Base-by-base conservation (phyloP, 371 early-diverging fungal species). In the Mycotypha africana region DNA sequence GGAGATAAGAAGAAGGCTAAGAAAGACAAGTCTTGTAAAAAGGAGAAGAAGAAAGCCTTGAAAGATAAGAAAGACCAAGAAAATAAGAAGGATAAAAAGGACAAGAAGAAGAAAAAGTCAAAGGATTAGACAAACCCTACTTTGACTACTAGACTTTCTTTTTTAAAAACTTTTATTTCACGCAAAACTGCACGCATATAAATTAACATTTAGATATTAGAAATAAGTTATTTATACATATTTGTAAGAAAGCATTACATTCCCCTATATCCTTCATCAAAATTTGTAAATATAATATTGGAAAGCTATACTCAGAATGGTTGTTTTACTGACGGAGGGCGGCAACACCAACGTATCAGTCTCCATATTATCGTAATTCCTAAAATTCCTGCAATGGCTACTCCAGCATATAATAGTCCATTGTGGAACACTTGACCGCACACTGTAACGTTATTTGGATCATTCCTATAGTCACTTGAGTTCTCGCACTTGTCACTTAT, bases 341-440 rank as follows among this genome's bases (percentile, higher is more conserved):
- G n/a, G 44, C 62, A 57, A 4, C 30, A 22, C 60, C 61, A 60
- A 32, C 40, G 40, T 7, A 66, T 1, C 6, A 58, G 9, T 42
- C 56, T 22, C 66, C 66, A 66, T 5, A 56, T 9, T 9, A 62
- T 15, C 30, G 41, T 32, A 9, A 58, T 21, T 7, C 43, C 51
- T 5, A 53, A 40, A 21, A 58, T 22, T 4, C 44, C 51, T n/a
- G 62, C 53, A 21, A 66, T 30, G 8, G 26, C 62, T 38, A 66
- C 58, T 12, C 66, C 66, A 16, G 62, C 62, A 45, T 66, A 66
- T 14, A 66, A 49, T 34, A 62, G 26, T 0, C 49, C 65, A 37
- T 60, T 40, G 33, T 60, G 53, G 21, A 56, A 35, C 22, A 46
- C 31, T n/a, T 50, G 36, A 26, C 34, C 38, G 39, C 65, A 64